A percentile compares a stretch with the other conserved stretches of the same genome.
Conservation (phyloP, 2,329 filamentous ascomycete genomes). For the Trichoderma gracile region DNA sequence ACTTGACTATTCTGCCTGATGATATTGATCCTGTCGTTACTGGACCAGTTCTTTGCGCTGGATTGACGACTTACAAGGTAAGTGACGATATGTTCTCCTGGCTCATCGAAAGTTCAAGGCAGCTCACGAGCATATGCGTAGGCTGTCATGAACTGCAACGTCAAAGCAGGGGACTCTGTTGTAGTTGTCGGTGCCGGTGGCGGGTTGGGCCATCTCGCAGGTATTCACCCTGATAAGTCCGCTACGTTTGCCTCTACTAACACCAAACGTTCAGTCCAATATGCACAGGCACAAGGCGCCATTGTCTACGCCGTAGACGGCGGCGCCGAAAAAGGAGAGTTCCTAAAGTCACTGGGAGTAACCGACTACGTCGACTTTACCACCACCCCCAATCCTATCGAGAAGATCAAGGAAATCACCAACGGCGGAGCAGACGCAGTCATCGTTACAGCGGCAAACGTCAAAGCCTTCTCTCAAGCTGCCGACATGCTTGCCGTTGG, state of each 20-base stretch:
- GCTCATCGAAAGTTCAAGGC: fast-evolving
- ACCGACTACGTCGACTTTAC: conserved; percentile 27
- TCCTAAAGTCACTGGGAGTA: conserved; percentile 24
- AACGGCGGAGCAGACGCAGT: conserved; percentile 27
- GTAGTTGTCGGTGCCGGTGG: conserved; percentile 27
- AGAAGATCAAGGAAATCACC: conserved; percentile 21
- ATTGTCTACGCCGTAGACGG: conserved; percentile 27
- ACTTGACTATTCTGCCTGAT: conserved; percentile 23
- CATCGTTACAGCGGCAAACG: conserved; percentile 27
- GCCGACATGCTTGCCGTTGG: conserved; percentile 28
- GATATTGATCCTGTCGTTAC: conserved; percentile 27
- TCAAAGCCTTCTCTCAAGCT: conserved; percentile 26
- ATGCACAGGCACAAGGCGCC: conserved; percentile 26
- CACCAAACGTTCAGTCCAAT: conserved; percentile 22
- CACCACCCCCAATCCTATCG: conserved; percentile 15
- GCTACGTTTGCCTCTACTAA: not conserved
- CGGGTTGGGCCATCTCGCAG: conserved; percentile 28
- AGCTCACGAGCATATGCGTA: not conserved
- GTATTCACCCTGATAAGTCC: conserved; percentile 1
- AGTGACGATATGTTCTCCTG: not conserved
- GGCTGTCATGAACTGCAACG: conserved; percentile 29
- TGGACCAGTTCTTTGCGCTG: conserved; percentile 26
- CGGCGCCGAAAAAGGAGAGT: conserved; percentile 25
- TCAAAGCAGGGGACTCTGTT: conserved; percentile 27
- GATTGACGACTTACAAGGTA: conserved; percentile 29